Base-by-base conservation (phyloP, 2,329 filamentous ascomycete genomes). In the Penicillium hordei region DNA sequence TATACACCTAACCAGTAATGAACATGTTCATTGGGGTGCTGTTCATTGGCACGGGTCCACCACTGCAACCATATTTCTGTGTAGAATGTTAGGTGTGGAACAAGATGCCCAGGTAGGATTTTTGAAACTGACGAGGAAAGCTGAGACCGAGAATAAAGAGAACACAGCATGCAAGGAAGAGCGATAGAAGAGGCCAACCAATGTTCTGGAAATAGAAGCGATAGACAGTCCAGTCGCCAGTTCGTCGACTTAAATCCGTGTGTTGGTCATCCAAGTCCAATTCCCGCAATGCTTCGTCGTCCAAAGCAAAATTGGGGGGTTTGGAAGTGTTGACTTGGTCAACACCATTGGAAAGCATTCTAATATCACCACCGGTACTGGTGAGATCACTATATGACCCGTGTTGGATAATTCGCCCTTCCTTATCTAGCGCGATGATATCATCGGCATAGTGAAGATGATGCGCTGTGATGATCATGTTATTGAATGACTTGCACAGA, bases 151-250 rank as follows among this genome's bases (percentile, higher is more conserved):
- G 63, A 7, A 64, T 64, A 42, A 68, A 72, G 5, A 60, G 36
- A n/a, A 57, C 53, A 23, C 57, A 52, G 29, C 61, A 48, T 15
- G 54, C 60, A 4, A 70, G 15, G 4, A 57, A 44, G 12, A 65
- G 44, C 2, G 45, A 45, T 19, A 70, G 10, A 31, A 66, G 52
- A 4, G 53, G 54, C 59, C 57, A 67, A 13, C 71, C 72, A 13
- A 68, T 66, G 27, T 65, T 62, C 29, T 60, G 56, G 36, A 69
- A 65, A 49, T 70, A 74, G 48, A 68, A 69, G 5, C 55, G 54
- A 53, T 73, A 78, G 17, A 75, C 69, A 17, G 66, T 57, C 48
- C 66, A 68, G 25, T 78, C 75, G 5, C 75, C 75, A 4, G 69
- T 69, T 25, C 62, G 59, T 51, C 68, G 60, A 25, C 65, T 63